Evolutionary conservation across 352 stramenopile species (phyloP), one percentile per base, ranked within the genome.

Genomic region (Paralagenidium karlingii): DNA sequence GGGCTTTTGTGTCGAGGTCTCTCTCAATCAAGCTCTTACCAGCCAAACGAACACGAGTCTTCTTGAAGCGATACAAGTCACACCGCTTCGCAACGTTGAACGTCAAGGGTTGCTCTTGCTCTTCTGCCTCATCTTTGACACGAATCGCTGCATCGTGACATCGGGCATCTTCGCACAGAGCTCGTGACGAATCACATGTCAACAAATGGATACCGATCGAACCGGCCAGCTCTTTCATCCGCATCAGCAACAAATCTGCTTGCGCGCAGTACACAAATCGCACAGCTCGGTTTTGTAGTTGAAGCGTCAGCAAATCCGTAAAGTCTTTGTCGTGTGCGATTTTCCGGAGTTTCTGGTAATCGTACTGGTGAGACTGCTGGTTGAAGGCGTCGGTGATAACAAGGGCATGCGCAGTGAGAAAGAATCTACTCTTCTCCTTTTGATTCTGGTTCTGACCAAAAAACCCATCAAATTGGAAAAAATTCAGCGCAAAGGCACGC

Each of bases 181-280:
- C n/a, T n/a, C n/a, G n/a, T n/a, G n/a, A n/a, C n/a, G n/a, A n/a
- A n/a, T n/a, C n/a, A n/a, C n/a, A n/a, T n/a, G n/a, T n/a, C 8
- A 33, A 40, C 25, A 89, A 42, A 39, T 63, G 56, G 8, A 82
- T 76, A 5, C 75, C 75, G 20, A 89, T 73, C 18, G 78, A 52
- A 29, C 75, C 75, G 32, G 75, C 64, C 12, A 86, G 51, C 9
- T 62, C 48, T 27, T 61, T 68, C 45, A 86, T 63, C 42, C 73
- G 80, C 20, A 80, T 51, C 5, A 86, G 32, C 9, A 89, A 82
- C 18, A 66, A 49, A 9, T 50, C 49, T 16, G 49, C 60, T 25
- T 81, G 64, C 22, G 83, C 71, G 0, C 69, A 83, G 40, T 86
- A 86, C 11, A 89, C 43, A 36, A 82, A 86, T 38, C 76, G 68